phyloP scores from a whole-genome alignment of 768 basidiomycete species.

The Suillus discolor region DNA sequence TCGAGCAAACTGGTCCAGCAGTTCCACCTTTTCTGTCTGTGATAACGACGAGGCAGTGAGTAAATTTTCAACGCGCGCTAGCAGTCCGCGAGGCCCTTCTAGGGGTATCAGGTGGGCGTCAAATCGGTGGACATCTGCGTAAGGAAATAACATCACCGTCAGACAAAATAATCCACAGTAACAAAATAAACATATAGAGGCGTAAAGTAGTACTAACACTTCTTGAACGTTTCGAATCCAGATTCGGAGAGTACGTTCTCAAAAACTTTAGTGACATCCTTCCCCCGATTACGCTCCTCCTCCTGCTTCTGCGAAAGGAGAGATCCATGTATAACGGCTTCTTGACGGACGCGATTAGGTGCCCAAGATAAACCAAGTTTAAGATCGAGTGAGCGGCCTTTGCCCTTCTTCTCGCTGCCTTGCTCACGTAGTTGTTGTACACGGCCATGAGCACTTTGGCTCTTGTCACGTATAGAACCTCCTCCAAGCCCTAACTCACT shows the following conservation, averaged over 20 bases:
- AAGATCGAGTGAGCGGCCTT: slow-evolving; percentile 74
- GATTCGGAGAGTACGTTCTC: slow-evolving; percentile 37
- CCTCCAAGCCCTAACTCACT: slow-evolving; percentile 35
- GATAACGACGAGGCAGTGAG: slow-evolving; percentile 52
- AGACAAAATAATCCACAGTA: slow-evolving; percentile 10
- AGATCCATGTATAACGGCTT: slow-evolving; percentile 54
- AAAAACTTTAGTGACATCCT: slow-evolving; percentile 41
- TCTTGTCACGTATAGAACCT: slow-evolving; percentile 27
- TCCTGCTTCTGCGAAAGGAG: slow-evolving; percentile 25
- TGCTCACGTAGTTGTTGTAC: slow-evolving; percentile 15
- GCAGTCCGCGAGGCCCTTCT: slow-evolving; percentile 71
- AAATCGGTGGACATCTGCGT: slow-evolving; percentile 69
- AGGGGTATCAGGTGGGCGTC: slow-evolving; percentile 76
- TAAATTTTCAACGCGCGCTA: slow-evolving; percentile 63
- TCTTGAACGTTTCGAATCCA: slow-evolving; percentile 51
- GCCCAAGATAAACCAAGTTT: slow-evolving; percentile 75
- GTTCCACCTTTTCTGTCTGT: slow-evolving; percentile 46
- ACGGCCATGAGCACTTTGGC: slow-evolving; percentile 25
- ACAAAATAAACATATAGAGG: background rate
- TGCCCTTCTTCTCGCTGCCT: slow-evolving; percentile 38
- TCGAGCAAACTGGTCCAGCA: slow-evolving; percentile 62
- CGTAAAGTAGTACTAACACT: slow-evolving; percentile 48
- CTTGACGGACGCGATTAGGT: slow-evolving; percentile 65
- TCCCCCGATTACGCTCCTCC: slow-evolving; percentile 24
- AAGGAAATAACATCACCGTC: slow-evolving; percentile 17